phyloP scores from a whole-genome alignment of 176 grass and related monocot species.

The Aegilops umbellulata region DNA sequence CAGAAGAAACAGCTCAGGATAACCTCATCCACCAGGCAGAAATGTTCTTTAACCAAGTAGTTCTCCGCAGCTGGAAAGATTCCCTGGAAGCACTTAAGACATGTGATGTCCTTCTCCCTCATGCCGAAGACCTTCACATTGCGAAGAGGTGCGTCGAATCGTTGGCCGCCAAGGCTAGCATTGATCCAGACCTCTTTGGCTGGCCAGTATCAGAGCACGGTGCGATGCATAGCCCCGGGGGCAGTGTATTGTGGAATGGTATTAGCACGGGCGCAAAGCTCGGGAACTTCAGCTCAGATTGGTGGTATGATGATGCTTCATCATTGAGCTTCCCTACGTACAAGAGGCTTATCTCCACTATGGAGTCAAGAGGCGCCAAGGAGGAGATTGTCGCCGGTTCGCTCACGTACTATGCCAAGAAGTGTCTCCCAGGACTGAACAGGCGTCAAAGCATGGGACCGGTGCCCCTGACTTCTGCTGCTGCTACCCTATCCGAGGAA shows the following conservation, averaged over 20 bases:
- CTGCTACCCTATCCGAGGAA: slow-evolving; percentile 14
- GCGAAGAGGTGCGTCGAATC: slow-evolving; percentile 35
- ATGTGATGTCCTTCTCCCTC: slow-evolving; percentile 30
- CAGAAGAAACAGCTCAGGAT: slow-evolving; percentile 23
- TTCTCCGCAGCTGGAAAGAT: slow-evolving; percentile 46
- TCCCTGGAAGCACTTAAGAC: slow-evolving; percentile 33
- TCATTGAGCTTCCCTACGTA: slow-evolving; percentile 31
- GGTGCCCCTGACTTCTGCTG: not conserved
- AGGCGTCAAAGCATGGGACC: slow-evolving; percentile 26
- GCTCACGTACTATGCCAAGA: slow-evolving; percentile 30
- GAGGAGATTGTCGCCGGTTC: slow-evolving; percentile 21
- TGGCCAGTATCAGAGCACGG: slow-evolving; percentile 29
- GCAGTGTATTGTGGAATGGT: slow-evolving; percentile 37
- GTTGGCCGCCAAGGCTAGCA: slow-evolving; percentile 32
- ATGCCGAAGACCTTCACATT: slow-evolving; percentile 38
- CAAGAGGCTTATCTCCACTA: slow-evolving; percentile 29
- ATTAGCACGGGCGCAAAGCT: slow-evolving; percentile 29
- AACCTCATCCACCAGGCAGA: slow-evolving; percentile 37
- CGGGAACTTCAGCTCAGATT: slow-evolving; percentile 23
- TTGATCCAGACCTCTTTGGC: slow-evolving; percentile 27
- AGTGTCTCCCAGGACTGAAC: slow-evolving; percentile 31
- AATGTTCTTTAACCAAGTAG: slow-evolving; percentile 23
- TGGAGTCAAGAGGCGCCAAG: slow-evolving; percentile 19
- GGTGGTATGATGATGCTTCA: slow-evolving; percentile 48
- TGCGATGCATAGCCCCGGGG: slow-evolving; percentile 30